Evolutionary conservation across 805 yeast species (phyloP).

Genomic region (Lipomyces mesembrius): DNA sequence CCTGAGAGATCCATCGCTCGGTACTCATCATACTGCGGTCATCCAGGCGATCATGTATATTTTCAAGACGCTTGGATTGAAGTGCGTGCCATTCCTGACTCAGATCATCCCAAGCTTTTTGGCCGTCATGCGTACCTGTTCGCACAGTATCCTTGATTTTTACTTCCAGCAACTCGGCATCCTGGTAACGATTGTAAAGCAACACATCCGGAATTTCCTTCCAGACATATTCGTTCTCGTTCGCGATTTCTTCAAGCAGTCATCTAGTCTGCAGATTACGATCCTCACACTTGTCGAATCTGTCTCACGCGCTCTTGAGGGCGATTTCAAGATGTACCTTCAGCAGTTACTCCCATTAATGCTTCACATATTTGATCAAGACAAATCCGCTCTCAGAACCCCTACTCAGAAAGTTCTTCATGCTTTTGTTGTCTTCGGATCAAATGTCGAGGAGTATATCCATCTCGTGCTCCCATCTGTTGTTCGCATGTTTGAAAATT

Average conservation of each 20-base stretch:
- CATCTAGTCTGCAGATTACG: constrained; percentile 70
- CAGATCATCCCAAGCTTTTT: constrained; percentile 88
- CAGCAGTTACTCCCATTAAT: constrained; percentile 78
- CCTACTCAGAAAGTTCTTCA: constrained; percentile 65
- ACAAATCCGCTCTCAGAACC: constrained; percentile 58
- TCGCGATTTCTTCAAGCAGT: constrained; percentile 66
- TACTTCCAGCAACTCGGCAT: constrained; percentile 87
- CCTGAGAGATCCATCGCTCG: constrained; percentile 80
- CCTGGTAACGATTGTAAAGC: constrained; percentile 79
- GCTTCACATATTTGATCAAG: constrained; percentile 72
- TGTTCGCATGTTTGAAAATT: constrained; percentile 73
- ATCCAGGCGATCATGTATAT: constrained; percentile 94
- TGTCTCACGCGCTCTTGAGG: constrained; percentile 82
- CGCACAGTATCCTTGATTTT: constrained; percentile 75
- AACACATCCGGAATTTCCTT: constrained; percentile 84
- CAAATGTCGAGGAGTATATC: constrained; percentile 83
- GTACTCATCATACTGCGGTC: constrained; percentile 85
- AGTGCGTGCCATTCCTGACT: constrained; percentile 86
- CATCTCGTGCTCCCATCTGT: constrained; percentile 87
- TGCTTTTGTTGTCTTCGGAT: constrained; percentile 84
- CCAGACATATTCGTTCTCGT: constrained; percentile 74
- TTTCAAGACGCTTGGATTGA: constrained; percentile 82
- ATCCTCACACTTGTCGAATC: constrained; percentile 81
- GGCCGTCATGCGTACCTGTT: constrained; percentile 77
- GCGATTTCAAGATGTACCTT: constrained; percentile 85